Base-by-base conservation (phyloP, 345 rosid genomes). In the Populus nigra region DNA sequence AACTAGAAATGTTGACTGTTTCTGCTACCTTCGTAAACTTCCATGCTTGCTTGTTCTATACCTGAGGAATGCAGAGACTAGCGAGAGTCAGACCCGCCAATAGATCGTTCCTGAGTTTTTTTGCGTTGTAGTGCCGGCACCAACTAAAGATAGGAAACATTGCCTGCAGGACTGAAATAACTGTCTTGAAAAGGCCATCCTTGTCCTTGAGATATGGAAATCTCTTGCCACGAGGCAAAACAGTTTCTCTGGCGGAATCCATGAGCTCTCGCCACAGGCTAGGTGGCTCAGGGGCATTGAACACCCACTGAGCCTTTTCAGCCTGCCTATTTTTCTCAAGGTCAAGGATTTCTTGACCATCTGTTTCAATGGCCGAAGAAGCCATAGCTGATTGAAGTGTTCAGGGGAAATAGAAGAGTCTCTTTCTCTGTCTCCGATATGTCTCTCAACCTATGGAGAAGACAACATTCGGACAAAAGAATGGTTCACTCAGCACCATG, bases 1-100 rank as follows among this genome's bases (percentile, higher is more conserved):
- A 41, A 69, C 25, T 13, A 43, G 18, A 15, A 39, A 22, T 22
- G 27, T 69, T 5, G 18, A 69, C 18, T n/a, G 15, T n/a, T 59
- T 59, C 1, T 59, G 63, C 27, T 3, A 59, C 27, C 27, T n/a
- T 8, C 11, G 29, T 59, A 59, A 59, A 23, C 29, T 59, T 59
- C 65, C 65, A 59, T 59, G 29, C 13, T 23, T 59, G 29, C 65
- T 10, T 59, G 65, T n/a, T 5, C 12, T 43, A 45, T 81, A 94
- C 98, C 90, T 93, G 99, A 16, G 99, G 99, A 82, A 93, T 95
- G 91, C 98, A 88, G 73, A 95, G 96, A 85, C 99, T 95, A 36
- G 99, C 98, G 11, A 95, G 97, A 73, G 99, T 95, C 63, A 95
- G 84, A 72, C 98, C 98, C 3, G 96, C 95, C 88, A 95, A 59